Conservation (phyloP, 1,284 basidiomycete genomes). For the Moniliophthora roreri region DNA sequence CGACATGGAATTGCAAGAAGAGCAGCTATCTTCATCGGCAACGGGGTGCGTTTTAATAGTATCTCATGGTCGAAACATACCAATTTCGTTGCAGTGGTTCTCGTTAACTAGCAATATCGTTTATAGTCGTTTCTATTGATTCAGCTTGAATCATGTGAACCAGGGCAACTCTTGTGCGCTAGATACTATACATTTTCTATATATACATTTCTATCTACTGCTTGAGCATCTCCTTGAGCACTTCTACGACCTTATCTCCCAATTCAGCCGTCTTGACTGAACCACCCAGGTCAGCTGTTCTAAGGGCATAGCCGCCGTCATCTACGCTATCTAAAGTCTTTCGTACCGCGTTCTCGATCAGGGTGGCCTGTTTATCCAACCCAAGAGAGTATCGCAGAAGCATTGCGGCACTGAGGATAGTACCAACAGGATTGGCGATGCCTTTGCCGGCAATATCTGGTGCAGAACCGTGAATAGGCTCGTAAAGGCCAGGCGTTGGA, state of each 20-base stretch:
- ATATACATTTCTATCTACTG: neutral
- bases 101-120: constrained; percentile 45
- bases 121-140: constrained; percentile 36
- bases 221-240: constrained; percentile 66
- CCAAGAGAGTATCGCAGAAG: constrained; percentile 94
- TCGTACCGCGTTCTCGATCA: constrained; percentile 87
- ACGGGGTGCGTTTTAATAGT: constrained; percentile 55
- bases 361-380: constrained; percentile 77
- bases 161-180: no score
- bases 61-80: neutral
- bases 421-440: constrained; percentile 97
- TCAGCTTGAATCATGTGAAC: no score
- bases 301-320: constrained; percentile 75
- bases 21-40: constrained; percentile 63
- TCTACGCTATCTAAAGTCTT: constrained; percentile 81
- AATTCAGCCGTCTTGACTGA: constrained; percentile 74
- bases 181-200: neutral
- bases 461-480: constrained; percentile 95
- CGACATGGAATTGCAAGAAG: constrained; percentile 59
- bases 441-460: constrained; percentile 96
- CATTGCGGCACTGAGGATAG: constrained; percentile 95
- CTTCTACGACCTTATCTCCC: constrained; percentile 83
- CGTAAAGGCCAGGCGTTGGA: constrained; percentile 86
- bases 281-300: constrained; percentile 91
- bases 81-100: constrained; percentile 34